Evolutionary conservation across 768 basidiomycete species (phyloP), one percentile per base, ranked within the genome.

Genomic region (Boletus eberwhitei): DNA sequence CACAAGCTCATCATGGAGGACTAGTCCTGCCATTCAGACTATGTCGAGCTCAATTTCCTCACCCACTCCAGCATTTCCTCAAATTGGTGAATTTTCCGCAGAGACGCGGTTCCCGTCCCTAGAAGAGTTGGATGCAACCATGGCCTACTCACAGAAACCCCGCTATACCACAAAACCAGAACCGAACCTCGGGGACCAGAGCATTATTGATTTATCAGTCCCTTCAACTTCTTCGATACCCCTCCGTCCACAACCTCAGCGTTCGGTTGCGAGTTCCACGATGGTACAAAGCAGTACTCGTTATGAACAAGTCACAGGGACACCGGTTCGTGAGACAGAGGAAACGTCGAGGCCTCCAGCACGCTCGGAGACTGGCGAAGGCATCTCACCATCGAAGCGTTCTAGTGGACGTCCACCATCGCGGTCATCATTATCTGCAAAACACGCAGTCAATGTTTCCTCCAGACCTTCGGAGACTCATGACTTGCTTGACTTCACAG

Each of bases 71-170:
- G 58, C 67, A 21, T 66, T 77, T 54, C 66, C 64, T 17, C 74
- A 73, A 38, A 63, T 65, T 38, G 75, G 78, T 21, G 75, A 78
- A 31, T 66, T 78, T 22, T 74, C 79, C 40, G 80, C 77, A 17
- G 92, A 94, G 69, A 79, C 83, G 31, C 79, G 90, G 49, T 97
- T 90, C 69, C 94, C 94, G 0, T 89, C 94, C 1, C 73, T 97
- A 39, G 94, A 96, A 66, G 88, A 90, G 55, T 74, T 95, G 7
- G 87, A 92, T 68, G 80, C 83, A 22, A 73, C 73, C 11, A 80
- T 83, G 57, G 61, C 64, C 14, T 67, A 61, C 11, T 57, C 76
- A n/a, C 56, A 58, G 42, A 59, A 61, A 56, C 46, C 60, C 24
- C 61, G 56, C 41, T 46, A 60, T 57, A 55, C 54, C 58, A 37